A percentile compares a stretch with the other conserved stretches of the same genome.
phyloP scores from a whole-genome alignment of 2,329 filamentous ascomycete genomes.

The Stachybotrys chlorohalonatus region DNA sequence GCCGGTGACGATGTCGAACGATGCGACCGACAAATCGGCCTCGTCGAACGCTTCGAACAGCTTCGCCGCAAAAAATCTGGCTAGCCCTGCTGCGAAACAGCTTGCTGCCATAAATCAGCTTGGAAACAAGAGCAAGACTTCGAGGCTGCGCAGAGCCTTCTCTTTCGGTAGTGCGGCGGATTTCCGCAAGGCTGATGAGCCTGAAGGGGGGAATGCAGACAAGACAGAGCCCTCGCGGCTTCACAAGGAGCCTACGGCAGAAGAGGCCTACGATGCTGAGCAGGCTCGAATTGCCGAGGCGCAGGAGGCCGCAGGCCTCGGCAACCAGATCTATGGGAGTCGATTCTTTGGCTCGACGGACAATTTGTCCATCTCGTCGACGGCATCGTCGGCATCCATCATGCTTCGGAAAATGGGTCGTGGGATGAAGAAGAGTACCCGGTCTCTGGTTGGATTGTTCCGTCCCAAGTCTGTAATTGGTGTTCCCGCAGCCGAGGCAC shows the following conservation, averaged over 20 bases:
- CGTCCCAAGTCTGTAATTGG: slow-evolving; percentile 87
- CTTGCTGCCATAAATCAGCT: slow-evolving; percentile 82
- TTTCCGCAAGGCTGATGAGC: slow-evolving; percentile 64
- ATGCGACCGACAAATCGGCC: slow-evolving; percentile 30
- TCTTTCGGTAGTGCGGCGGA: slow-evolving; percentile 96
- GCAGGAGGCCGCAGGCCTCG: slow-evolving; percentile 87
- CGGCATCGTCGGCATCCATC: slow-evolving; percentile 79
- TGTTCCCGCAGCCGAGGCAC: slow-evolving; percentile 60
- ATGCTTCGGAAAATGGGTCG: slow-evolving; percentile 99
- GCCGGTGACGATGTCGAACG: slow-evolving; percentile 54
- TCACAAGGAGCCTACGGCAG: slow-evolving; percentile 53
- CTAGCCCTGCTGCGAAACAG: slow-evolving; percentile 72
- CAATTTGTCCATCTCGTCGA: slow-evolving; percentile 86
- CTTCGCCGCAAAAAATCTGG: slow-evolving; percentile 18
- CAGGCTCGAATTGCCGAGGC: slow-evolving; percentile 85
- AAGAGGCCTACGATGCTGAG: slow-evolving; percentile 71
- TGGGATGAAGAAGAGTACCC: slow-evolving; percentile 89
- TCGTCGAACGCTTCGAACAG: slow-evolving; percentile 15
- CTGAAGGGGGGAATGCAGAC: slow-evolving; percentile 38
- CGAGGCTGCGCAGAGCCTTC: slow-evolving; percentile 79
- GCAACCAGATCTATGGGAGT: slow-evolving; percentile 86
- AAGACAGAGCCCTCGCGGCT: slow-evolving; percentile 40
- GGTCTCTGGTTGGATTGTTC: slow-evolving; percentile 89
- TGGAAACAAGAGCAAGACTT: slow-evolving; percentile 73
- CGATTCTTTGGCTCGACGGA: slow-evolving; percentile 89